Conservation (phyloP, 768 basidiomycete genomes). For the Boletales sp. region DNA sequence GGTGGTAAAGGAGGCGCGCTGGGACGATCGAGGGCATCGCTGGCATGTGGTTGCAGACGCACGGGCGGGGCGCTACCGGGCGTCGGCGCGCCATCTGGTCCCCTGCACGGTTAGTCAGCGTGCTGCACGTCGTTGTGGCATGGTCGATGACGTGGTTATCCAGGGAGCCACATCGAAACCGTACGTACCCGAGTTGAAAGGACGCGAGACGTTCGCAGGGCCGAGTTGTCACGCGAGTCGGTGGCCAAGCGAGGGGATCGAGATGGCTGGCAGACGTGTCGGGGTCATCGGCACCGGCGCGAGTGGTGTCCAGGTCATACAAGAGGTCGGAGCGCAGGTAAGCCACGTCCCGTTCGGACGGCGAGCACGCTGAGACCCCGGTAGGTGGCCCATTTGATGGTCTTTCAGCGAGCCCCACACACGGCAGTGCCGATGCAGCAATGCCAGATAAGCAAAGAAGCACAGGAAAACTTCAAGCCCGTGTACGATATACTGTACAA, state of each 20-base stretch:
- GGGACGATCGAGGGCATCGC: slow-evolving; percentile 10
- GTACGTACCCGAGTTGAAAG: slow-evolving; percentile 11
- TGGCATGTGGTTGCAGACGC: slow-evolving; percentile 9
- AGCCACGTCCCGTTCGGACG: neutral
- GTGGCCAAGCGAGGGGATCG: slow-evolving; percentile 11
- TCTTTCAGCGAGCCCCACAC: too few species aligned
- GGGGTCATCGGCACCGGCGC: slow-evolving; percentile 12
- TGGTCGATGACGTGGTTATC: too few species aligned
- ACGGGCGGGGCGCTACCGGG: neutral
- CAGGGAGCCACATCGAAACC: slow-evolving; percentile 8
- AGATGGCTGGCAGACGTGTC: slow-evolving; percentile 7
- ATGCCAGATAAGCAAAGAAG: too few species aligned
- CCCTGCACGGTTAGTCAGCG: neutral
- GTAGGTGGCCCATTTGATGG: too few species aligned
- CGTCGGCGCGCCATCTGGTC: slow-evolving; percentile 4
- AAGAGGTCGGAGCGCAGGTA: slow-evolving; percentile 14
- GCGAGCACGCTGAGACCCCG: neutral
- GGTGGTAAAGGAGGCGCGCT: slow-evolving; percentile 6
- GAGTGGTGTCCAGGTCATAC: slow-evolving; percentile 10
- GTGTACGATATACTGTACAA: too few species aligned
- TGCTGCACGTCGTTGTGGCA: too few species aligned
- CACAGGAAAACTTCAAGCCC: too few species aligned
- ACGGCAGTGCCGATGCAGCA: too few species aligned
- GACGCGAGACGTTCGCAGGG: slow-evolving; percentile 7
- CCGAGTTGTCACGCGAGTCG: slow-evolving; percentile 4